Percentiles rank a stretch among this genome's conserved stretches.
These are phyloP conservation scores for Ophiostoma sp. DNA, from an alignment of 2,329 filamentous ascomycete genomes.

Conservation along the genomic window DNA sequence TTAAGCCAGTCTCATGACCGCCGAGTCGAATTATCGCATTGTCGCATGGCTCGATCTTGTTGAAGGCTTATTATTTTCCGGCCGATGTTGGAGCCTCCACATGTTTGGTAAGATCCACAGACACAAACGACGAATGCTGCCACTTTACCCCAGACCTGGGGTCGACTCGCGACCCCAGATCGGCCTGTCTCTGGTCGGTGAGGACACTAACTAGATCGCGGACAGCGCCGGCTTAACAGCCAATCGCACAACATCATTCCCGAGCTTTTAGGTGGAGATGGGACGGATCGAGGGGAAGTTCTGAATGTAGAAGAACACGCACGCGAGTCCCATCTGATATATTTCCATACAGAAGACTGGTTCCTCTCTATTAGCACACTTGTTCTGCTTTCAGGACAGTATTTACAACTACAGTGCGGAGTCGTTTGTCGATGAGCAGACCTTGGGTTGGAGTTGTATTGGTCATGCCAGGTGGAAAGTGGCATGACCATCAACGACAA, in stretches of 20 bases:
- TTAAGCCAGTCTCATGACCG: not conserved
- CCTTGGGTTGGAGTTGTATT: not conserved
- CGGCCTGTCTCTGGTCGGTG: not conserved
- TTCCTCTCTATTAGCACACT: not conserved
- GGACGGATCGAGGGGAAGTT: not conserved
- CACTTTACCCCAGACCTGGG: slow-evolving; percentile 4
- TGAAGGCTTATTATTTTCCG: not conserved
- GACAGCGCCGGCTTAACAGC: slow-evolving; percentile 12
- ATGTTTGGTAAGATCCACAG: not conserved
- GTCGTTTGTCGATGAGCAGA: not conserved
- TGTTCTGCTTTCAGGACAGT: not conserved
- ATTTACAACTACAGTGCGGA: not conserved
- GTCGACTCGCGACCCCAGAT: slow-evolving; percentile 5
- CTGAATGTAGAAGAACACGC: not conserved
- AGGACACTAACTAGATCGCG: slow-evolving; percentile 7
- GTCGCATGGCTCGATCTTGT: not conserved
- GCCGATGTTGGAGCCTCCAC: not conserved
- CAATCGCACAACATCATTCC: slow-evolving; percentile 10
- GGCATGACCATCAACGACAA: not conserved
- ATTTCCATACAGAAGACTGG: not conserved
- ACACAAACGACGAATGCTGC: not conserved
- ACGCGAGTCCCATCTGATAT: not conserved
- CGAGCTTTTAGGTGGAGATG: not conserved
- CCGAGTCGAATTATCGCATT: not conserved
- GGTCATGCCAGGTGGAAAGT: not conserved